Evolutionary conservation across 192 early-diverging fungal genomes (phyloP), one percentile per base, ranked within the genome.

Genomic region (Podila horticola): DNA sequence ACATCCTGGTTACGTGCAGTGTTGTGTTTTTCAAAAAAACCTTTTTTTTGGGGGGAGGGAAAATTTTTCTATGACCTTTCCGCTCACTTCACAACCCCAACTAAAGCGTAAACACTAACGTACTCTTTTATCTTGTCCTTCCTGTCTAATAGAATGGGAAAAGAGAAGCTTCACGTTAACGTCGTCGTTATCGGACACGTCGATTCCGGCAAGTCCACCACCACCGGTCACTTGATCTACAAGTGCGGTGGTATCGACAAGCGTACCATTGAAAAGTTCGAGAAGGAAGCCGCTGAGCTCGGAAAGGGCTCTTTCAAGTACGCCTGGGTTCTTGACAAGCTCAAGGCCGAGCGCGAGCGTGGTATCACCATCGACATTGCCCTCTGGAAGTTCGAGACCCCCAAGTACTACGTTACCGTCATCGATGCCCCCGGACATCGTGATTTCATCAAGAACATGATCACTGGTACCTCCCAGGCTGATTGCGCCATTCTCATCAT

Each of bases 401-500:
- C 94, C 87, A 95, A 97, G 91, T 97, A 91, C 91, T 89, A 95
- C 87, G 95, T 97, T 83, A 99, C 96, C 90, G 94, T 99, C 89
- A 98, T 99, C 87, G 97, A 99, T 87, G 97, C 97, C 85, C 97
- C 97, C 60, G 97, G 97, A 67, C 97, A 99, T 93, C 93, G 97
- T 88, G 97, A 99, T 92, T 99, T 99, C 94, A 98, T 99, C 92
- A 98, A 98, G 91, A 99, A 99, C 95, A 98, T 97, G 97, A 98
- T 98, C 86, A 96, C 97, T 87, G 97, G 97, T 91, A 95, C 97
- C 83, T 96, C 95, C 77, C 97, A 96, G 86, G 97, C 97, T 69
- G 97, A 99, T 84, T 96, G 95, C 85, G 97, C 93, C 86, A 93
- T 99, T 83, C 94, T 99, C 82, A 96, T 98, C 77, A 94, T 98